Evolutionary conservation across 345 rosid genomes (phyloP).

Genomic region (Linum tenue): DNA sequence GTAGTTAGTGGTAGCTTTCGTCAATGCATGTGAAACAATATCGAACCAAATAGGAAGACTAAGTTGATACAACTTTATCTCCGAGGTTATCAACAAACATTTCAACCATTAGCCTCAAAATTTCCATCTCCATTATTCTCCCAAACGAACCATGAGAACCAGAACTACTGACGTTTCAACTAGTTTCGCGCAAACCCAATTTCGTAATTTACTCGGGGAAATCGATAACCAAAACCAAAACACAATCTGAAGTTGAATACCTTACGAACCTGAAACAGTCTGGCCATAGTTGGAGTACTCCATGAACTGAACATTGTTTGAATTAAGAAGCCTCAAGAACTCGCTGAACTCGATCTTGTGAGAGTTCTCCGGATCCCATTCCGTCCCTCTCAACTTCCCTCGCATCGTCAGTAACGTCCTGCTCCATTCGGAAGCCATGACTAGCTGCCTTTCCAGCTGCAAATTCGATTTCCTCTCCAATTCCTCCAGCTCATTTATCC

Average conservation of each 20-base stretch:
- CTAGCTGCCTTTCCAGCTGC: constrained; percentile 88
- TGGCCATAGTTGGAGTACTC: constrained; percentile 86
- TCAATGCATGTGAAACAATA: too few species aligned
- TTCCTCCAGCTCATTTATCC: constrained; percentile 62
- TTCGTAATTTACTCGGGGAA: too few species aligned
- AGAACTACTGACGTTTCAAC: too few species aligned
- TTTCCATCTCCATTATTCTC: too few species aligned
- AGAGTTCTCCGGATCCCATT: constrained; percentile 83
- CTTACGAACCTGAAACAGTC: constrained; percentile 57
- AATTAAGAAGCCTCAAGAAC: constrained; percentile 55
- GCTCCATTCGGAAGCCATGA: constrained; percentile 87
- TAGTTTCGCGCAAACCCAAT: too few species aligned
- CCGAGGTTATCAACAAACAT: too few species aligned
- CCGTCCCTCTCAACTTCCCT: constrained; percentile 76
- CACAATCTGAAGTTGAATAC: neutral
- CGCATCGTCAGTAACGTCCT: constrained; percentile 56
- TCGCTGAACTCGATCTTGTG: constrained; percentile 74
- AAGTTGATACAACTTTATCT: too few species aligned
- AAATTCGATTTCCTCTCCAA: constrained; percentile 61
- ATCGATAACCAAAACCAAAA: neutral
- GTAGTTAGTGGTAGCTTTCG: too few species aligned
- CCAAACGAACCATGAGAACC: too few species aligned
- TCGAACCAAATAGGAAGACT: too few species aligned
- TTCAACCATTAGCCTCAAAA: too few species aligned
- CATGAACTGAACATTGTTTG: constrained; percentile 79